phyloP scores from a whole-genome alignment of 2,329 filamentous ascomycete species.

The Pseudomassariella vexata region DNA sequence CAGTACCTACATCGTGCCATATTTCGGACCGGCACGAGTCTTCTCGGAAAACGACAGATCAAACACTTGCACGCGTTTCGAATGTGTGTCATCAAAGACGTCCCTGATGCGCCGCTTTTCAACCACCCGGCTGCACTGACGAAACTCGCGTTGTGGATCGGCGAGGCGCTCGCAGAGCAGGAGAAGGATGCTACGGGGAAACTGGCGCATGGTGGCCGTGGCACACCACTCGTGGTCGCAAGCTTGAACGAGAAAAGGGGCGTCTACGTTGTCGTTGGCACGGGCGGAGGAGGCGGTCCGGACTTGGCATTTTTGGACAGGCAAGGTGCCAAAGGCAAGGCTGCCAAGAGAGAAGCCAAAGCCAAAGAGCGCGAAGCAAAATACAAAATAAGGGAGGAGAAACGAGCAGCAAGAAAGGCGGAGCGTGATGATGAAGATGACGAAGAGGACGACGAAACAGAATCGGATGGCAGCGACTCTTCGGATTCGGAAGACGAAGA shows the following conservation, averaged over 20 bases:
- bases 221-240: slow-evolving; percentile 83
- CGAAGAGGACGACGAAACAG: slow-evolving; percentile 46
- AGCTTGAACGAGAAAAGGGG: slow-evolving; percentile 81
- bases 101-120: slow-evolving; percentile 85
- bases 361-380: slow-evolving; percentile 56
- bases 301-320: slow-evolving; percentile 64
- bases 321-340: slow-evolving; percentile 57
- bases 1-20: slow-evolving; percentile 90
- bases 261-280: slow-evolving; percentile 89
- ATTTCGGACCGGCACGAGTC: slow-evolving; percentile 81
- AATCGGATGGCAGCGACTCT: slow-evolving; percentile 47
- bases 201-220: slow-evolving; percentile 61
- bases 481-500: slow-evolving; percentile 42
- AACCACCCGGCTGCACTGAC: slow-evolving; percentile 88
- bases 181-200: slow-evolving; percentile 72
- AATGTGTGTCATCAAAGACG: slow-evolving; percentile 93
- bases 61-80: slow-evolving; percentile 88
- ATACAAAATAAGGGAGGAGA: slow-evolving; percentile 53
- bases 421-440: slow-evolving; percentile 39
- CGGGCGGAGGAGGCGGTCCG: slow-evolving; percentile 77
- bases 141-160: slow-evolving; percentile 90
- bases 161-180: slow-evolving; percentile 84
- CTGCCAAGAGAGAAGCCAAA: slow-evolving; percentile 58
- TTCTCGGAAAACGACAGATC: slow-evolving; percentile 92
- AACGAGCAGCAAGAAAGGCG: slow-evolving; percentile 50